Evolutionary conservation across 2,329 filamentous ascomycete species (phyloP), one percentile per base, ranked within the genome.

Genomic region (Scedosporium dehoogii): DNA sequence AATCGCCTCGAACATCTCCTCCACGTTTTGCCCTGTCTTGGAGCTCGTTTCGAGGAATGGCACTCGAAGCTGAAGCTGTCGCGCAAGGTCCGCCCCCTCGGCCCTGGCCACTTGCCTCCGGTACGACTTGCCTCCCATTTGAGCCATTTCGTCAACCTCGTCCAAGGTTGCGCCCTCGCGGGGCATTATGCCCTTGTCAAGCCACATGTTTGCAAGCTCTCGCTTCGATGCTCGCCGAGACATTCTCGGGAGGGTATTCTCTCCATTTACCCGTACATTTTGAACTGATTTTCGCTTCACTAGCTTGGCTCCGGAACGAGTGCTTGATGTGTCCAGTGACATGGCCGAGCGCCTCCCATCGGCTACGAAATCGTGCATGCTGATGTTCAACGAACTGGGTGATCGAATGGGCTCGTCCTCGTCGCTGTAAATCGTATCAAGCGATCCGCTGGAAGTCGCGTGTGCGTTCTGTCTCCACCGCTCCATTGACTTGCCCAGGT

Each of bases 11-110:
- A 89, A 90, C 9, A 88, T 85, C 64, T 86, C 85, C 64, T 84
- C 81, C 12, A 90, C 87, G 70, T 89, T 87, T 64, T 82, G 77
- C 3, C 87, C 87, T 0, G 84, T 86, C 79, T 88, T 89, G 10
- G 87, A 87, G 69, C 84, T 87, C 12, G 87, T 89, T 75, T 90
- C 87, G 70, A 88, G 88, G 74, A 90, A 90, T 62, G 89, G 73
- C 60, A 89, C 74, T n/a, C 64, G 87, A 82, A 58, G 85, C 82
- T 73, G 87, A 87, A 64, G 79, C 73, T 71, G 82, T 83, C 23
- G 84, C 83, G 73, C 87, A 82, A 70, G 81, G 78, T 62, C 81
- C 81, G 73, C 85, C 79, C 55, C 79, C 75, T 61, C 78, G 69
- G 21, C 76, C 74, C 41, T 75, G 67, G 65, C 74, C 76, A 66